A percentile compares a stretch with the other conserved stretches of the same genome.
Evolutionary conservation across 768 basidiomycete species (phyloP).

Genomic region (Russula virescens): DNA sequence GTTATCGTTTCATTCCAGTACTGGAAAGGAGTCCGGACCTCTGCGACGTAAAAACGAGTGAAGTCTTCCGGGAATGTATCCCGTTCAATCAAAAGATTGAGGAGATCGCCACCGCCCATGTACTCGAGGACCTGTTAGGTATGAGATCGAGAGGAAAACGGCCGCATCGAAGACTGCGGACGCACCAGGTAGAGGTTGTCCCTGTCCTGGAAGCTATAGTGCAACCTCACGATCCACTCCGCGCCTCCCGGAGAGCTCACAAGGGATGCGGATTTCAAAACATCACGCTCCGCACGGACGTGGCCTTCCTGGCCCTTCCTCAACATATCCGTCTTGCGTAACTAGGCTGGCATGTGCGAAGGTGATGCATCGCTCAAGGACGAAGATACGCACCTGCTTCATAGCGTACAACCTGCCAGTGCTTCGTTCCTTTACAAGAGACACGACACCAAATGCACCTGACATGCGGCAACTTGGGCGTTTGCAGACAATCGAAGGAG

Average conservation of each 20-base stretch:
- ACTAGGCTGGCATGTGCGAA: slow-evolving; percentile 36
- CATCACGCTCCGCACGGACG: slow-evolving; percentile 90
- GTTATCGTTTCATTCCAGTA: slow-evolving; percentile 6
- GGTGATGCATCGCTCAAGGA: slow-evolving; percentile 24
- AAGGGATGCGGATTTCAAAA: slow-evolving; percentile 85
- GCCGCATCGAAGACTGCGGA: slow-evolving; percentile 25
- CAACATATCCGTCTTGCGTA: slow-evolving; percentile 88
- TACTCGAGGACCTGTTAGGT: slow-evolving; percentile 75
- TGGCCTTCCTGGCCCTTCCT: slow-evolving; percentile 97
- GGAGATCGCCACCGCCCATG: slow-evolving; percentile 95
- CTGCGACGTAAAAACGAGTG: slow-evolving; percentile 90
- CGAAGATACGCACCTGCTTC: slow-evolving; percentile 67
- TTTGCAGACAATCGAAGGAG: slow-evolving; percentile 25
- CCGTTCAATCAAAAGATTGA: slow-evolving; percentile 90
- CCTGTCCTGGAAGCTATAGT: slow-evolving; percentile 93
- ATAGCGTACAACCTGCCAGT: slow-evolving; percentile 85
- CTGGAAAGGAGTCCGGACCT: slow-evolving; percentile 45
- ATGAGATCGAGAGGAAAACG: slow-evolving; percentile 44
- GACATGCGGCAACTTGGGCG: slow-evolving; percentile 26
- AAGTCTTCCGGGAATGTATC: slow-evolving; percentile 90
- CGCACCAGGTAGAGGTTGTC: slow-evolving; percentile 91
- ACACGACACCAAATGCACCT: slow-evolving; percentile 97
- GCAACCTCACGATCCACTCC: slow-evolving; percentile 91
- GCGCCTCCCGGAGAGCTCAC: slow-evolving; percentile 67
- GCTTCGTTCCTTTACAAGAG: slow-evolving; percentile 77